Conservation (phyloP, 2,329 filamentous ascomycete genomes). For the Penicillium sp. region DNA sequence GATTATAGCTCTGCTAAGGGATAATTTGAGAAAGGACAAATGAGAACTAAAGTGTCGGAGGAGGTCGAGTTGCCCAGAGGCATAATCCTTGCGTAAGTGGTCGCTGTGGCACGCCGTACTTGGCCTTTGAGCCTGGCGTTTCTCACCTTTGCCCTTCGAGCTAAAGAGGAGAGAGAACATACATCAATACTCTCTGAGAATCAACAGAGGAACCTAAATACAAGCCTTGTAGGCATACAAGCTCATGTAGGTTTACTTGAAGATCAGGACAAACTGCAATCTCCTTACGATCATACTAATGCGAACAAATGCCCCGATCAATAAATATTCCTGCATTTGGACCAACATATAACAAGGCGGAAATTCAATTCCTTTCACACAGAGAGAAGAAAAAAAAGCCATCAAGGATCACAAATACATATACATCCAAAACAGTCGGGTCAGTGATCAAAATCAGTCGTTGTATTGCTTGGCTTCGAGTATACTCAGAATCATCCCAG, state of each 20-base stretch:
- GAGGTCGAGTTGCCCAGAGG: conserved; percentile 2
- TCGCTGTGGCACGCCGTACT: not conserved
- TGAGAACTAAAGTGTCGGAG: not conserved
- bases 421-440: not conserved
- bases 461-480: not conserved
- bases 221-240: too few species aligned
- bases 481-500: not conserved
- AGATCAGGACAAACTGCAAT: not conserved
- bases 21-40: not conserved
- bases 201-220: not conserved
- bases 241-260: not conserved
- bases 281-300: not conserved
- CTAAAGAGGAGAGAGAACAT: not conserved
- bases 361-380: not conserved
- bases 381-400: not conserved
- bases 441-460: not conserved
- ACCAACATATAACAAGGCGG: too few species aligned
- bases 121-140: not conserved
- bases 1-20: not conserved
- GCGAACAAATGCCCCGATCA: not conserved
- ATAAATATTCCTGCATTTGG: not conserved
- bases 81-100: conserved; percentile 4
- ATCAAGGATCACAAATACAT: not conserved
- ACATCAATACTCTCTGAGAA: not conserved
- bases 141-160: not conserved